Conservation (phyloP, 441 rosid genomes). For the Euphorbia schlechtendalii region DNA sequence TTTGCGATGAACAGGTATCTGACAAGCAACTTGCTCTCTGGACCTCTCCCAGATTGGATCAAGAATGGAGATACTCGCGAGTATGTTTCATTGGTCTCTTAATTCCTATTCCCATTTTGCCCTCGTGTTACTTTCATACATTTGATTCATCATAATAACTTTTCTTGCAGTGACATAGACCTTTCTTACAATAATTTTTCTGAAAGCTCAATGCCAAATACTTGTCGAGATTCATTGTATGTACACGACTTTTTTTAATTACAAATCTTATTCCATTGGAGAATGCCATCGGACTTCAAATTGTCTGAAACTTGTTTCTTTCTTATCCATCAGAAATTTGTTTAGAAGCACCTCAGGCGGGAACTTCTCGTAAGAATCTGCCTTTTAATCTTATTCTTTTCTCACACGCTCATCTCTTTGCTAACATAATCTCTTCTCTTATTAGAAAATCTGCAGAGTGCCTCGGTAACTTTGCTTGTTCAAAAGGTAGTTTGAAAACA, state of each 20-base stretch:
- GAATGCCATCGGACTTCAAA: neutral
- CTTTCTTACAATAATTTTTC: slow-evolving; percentile 34
- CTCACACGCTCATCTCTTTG: too few relatives aligned
- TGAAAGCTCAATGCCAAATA: slow-evolving; percentile 20
- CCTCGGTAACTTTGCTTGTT: slow-evolving; percentile 20
- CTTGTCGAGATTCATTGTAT: slow-evolving; percentile 27
- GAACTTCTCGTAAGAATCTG: slow-evolving; percentile 31
- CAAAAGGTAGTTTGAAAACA: slow-evolving; percentile 21
- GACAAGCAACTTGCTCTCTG: slow-evolving; percentile 21
- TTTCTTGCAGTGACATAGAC: slow-evolving; percentile 28
- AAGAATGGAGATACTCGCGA: slow-evolving; percentile 18
- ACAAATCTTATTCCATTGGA: neutral
- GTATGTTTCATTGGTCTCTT: slow-evolving; percentile 21
- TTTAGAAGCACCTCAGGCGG: slow-evolving; percentile 31
- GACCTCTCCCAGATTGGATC: slow-evolving; percentile 23
- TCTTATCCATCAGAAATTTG: slow-evolving; percentile 26
- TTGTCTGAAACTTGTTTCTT: slow-evolving; percentile 10
- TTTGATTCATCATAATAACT: neutral
- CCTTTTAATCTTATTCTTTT: neutral
- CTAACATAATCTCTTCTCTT: neutral
- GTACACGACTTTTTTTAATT: neutral
- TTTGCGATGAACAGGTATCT: slow-evolving; percentile 24
- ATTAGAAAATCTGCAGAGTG: slow-evolving; percentile 21
- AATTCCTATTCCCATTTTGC: neutral
- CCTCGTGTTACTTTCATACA: neutral